Conservation (phyloP, 2,329 filamentous ascomycete genomes). For the Gnomoniopsis smithogilvyi region DNA sequence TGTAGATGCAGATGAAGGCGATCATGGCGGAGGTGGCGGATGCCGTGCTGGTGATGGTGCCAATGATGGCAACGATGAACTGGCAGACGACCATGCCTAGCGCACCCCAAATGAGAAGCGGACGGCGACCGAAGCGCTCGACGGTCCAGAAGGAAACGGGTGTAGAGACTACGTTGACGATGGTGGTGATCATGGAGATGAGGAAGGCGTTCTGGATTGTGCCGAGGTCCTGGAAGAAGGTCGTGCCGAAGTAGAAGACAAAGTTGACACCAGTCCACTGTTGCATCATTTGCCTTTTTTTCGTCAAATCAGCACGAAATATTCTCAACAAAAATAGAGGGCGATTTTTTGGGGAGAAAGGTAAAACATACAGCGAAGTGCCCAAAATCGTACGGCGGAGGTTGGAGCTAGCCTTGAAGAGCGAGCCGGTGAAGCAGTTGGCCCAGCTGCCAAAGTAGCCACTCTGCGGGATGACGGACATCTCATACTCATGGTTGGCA, state of each 20-base stretch:
- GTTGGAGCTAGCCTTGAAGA: slow-evolving; percentile 52
- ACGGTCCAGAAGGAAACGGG: slow-evolving; percentile 71
- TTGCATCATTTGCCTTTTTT: slow-evolving; percentile 54
- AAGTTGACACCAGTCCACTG: slow-evolving; percentile 61
- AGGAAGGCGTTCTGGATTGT: slow-evolving; percentile 67
- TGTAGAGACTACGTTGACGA: slow-evolving; percentile 73
- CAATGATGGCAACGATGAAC: slow-evolving; percentile 65
- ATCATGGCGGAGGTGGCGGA: slow-evolving; percentile 53
- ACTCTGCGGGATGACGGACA: slow-evolving; percentile 53
- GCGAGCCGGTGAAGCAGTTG: slow-evolving; percentile 53
- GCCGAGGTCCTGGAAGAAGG: slow-evolving; percentile 66
- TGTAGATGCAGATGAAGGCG: slow-evolving; percentile 75
- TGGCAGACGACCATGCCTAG: slow-evolving; percentile 67
- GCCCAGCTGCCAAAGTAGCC: slow-evolving; percentile 60
- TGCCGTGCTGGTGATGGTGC: slow-evolving; percentile 42
- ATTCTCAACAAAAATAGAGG: not conserved
- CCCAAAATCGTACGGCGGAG: slow-evolving; percentile 56
- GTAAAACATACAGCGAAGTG: slow-evolving; percentile 36
- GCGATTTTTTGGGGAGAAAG: not conserved
- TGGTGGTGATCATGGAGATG: slow-evolving; percentile 68
- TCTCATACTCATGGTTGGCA: slow-evolving; percentile 70
- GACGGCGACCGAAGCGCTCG: slow-evolving; percentile 66
- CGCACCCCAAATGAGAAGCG: slow-evolving; percentile 66
- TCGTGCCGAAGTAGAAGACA: slow-evolving; percentile 69
- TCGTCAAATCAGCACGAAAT: not conserved